Conservation (phyloP, 176 grass and related monocot species). For the Zea luxurians region DNA sequence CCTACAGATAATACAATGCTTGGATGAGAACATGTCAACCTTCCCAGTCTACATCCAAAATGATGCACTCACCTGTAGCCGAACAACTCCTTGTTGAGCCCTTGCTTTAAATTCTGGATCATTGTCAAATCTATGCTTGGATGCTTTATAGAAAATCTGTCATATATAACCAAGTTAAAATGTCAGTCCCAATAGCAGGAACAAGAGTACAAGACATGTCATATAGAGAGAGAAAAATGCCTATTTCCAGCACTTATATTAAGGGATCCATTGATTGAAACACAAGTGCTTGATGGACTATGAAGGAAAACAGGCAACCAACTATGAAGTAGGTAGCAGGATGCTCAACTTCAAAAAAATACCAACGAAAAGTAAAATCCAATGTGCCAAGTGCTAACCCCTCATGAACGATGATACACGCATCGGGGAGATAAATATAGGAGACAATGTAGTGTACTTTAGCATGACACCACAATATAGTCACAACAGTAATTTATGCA, state of each 20-base stretch:
- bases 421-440: not conserved
- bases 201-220: not conserved
- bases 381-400: not conserved
- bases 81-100: constrained; percentile 91
- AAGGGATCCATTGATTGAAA: not conserved
- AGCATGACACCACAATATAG: not conserved
- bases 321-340: not conserved
- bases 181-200: constrained; percentile 2
- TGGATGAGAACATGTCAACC: constrained; percentile 25
- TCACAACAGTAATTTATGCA: not conserved
- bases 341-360: not conserved
- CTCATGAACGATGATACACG: not conserved
- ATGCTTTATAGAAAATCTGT: constrained; percentile 93
- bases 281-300: not conserved
- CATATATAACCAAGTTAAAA: constrained; percentile 29
- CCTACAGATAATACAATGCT: constrained; percentile 47
- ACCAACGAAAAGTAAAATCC: not conserved
- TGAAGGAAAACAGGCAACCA: constrained; percentile 11
- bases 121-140: constrained; percentile 83
- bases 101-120: constrained; percentile 74
- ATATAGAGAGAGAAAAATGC: not conserved
- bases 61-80: constrained; percentile 56
- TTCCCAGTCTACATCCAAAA: constrained; percentile 30
- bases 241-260: not conserved
- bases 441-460: not conserved